These are phyloP conservation scores for Calonectria honghensis DNA, from an alignment of 2,329 filamentous ascomycete species.

Conservation along the genomic window DNA sequence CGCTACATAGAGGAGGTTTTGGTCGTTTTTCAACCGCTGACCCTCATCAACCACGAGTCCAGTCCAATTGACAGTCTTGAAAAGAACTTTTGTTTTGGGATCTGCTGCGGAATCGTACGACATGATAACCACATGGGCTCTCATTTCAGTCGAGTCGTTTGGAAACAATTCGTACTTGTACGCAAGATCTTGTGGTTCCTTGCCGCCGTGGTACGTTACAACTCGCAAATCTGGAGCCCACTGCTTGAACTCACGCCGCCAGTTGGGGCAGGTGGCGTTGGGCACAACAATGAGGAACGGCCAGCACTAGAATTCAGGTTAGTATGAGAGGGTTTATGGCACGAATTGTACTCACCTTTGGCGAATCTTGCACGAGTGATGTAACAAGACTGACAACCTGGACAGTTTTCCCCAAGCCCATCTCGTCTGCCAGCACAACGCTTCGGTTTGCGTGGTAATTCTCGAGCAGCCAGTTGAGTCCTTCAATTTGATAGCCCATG, in stretches of 20 bases:
- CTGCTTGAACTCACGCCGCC: constrained; percentile 95
- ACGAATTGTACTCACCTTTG: constrained; percentile 62
- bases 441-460: constrained; percentile 90
- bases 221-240: constrained; percentile 92
- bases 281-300: constrained; percentile 96
- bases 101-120: constrained; percentile 94
- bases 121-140: constrained; percentile 93
- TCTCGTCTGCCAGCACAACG: constrained; percentile 95
- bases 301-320: constrained; percentile 75
- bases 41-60: constrained; percentile 96
- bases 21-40: constrained; percentile 95
- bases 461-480: constrained; percentile 95
- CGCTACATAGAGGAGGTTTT: constrained; percentile 85
- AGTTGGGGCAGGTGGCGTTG: constrained; percentile 97
- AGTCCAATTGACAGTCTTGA: constrained; percentile 86
- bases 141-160: constrained; percentile 77
- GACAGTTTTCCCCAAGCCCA: constrained; percentile 98
- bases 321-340: constrained; percentile 26
- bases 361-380: constrained; percentile 79
- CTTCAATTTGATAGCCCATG: constrained; percentile 95
- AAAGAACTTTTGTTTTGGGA: constrained; percentile 77
- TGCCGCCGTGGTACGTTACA: constrained; percentile 93
- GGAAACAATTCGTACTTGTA: constrained; percentile 92
- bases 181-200: constrained; percentile 83
- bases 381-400: constrained; percentile 91